Base-by-base conservation (phyloP, 805 yeast species). In the Kregervanrija pseudodelftensis region DNA sequence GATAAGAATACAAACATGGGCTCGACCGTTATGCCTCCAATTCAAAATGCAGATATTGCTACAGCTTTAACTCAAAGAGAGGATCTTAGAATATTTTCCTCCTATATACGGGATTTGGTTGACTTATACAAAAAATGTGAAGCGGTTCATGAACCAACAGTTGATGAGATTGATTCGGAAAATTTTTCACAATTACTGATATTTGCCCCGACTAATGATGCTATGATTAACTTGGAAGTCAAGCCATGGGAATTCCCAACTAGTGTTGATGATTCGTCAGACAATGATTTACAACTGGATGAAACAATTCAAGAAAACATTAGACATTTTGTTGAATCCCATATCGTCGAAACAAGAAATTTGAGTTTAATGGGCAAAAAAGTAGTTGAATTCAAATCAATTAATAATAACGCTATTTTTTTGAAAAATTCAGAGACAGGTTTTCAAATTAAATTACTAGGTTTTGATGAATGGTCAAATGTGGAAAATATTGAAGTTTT, bases 191-290 rank as follows among this genome's bases (percentile, higher is more conserved):
- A 60, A 61, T 42, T 74, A 50, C 63, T 85, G 16, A 73, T 87
- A 7, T 73, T 87, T 55, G 86, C 95, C 3, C 95, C 95, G 8
- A 68, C 78, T 2, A 78, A 87, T 56, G 62, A 60, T 11, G 90
- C 87, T 3, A 68, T 87, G 47, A 64, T 65, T 31, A 63, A 69
- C 2, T 57, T 81, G 40, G 11, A 61, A 3, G 45, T 60, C 44
- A 87, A 86, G 59, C 95, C 95, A 15, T 88, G 95, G 95, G 82
- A 82, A 57, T 87, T 82, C 61, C 95, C 95, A 0, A 59, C 57
- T 8, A 54, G 67, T 5, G 66, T 77, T 12, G 68, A 68, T 16
- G 69, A 65, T 7, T 14, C 38, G 7, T 65, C 71, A 33, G 59
- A 61, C 40, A 67, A 69, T 16, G 71, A 73, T 38, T 22, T 17